Evolutionary conservation across 2,329 filamentous ascomycete species (phyloP).

Genomic region (Berkeleyomyces rouxiae): DNA sequence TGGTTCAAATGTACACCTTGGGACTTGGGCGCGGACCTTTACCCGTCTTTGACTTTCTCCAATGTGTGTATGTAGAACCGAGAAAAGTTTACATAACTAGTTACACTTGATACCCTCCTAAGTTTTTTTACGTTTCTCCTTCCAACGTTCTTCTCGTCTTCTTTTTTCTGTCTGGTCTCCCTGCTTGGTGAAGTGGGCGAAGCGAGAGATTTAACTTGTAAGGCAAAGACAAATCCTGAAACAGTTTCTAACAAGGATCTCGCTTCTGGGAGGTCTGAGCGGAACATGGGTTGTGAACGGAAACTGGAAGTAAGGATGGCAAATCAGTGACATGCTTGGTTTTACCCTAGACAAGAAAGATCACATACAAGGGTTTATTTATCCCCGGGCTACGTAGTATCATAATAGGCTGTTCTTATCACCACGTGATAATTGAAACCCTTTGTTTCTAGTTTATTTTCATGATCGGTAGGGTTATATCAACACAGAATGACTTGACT

Average conservation of each 20-base stretch:
- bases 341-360: background rate
- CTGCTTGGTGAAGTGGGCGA: background rate
- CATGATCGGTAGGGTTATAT: too few species aligned
- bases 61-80: background rate
- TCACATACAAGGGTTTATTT: background rate
- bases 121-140: background rate
- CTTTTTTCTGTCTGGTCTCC: background rate
- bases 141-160: background rate
- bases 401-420: too few species aligned
- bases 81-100: background rate
- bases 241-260: background rate
- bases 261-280: background rate
- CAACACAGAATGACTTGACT: too few species aligned
- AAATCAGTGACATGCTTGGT: background rate
- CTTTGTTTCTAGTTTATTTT: too few species aligned
- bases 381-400: background rate
- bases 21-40: background rate
- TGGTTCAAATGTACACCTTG: background rate
- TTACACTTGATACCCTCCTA: too few species aligned
- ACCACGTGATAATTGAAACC: too few species aligned
- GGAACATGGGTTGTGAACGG: background rate
- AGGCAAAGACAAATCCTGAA: background rate
- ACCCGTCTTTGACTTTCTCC: background rate
- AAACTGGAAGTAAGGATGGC: background rate
- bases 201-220: background rate